A percentile compares a stretch with the other conserved stretches of the same genome.
Conservation (phyloP, 2,329 filamentous ascomycete species). For the Penicillium digitatum region DNA sequence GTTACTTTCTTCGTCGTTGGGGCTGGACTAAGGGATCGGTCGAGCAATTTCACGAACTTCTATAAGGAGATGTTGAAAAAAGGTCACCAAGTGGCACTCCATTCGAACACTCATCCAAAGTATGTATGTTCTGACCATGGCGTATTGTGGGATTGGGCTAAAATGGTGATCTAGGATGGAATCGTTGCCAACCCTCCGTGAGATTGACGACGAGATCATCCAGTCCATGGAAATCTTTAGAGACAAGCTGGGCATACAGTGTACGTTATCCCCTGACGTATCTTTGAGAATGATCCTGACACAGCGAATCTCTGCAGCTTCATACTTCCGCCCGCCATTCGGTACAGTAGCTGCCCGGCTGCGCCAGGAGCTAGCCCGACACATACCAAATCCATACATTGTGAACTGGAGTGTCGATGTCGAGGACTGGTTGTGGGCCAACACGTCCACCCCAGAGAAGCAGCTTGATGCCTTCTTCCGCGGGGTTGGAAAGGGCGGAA, state of each 20-base stretch:
- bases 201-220: constrained; percentile 40
- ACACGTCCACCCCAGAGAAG: constrained; percentile 59
- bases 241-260: constrained; percentile 31
- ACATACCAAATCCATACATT: constrained; percentile 53
- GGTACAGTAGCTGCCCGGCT: constrained; percentile 65
- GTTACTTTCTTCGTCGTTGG: constrained; percentile 71
- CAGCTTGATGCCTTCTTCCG: constrained; percentile 63
- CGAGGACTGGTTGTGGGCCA: constrained; percentile 67
- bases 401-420: constrained; percentile 68
- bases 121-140: constrained; percentile 16
- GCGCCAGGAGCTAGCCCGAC: constrained; percentile 57
- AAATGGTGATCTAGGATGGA: constrained; percentile 34
- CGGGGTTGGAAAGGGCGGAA: constrained; percentile 60
- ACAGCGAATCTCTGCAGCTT: constrained; percentile 29
- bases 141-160: neutral
- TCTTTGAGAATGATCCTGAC: constrained; percentile 35
- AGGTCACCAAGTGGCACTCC: constrained; percentile 66
- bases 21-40: constrained; percentile 55
- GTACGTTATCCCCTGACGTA: constrained; percentile 36
- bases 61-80: constrained; percentile 60
- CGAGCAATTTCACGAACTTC: constrained; percentile 59
- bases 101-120: constrained; percentile 67
- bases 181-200: constrained; percentile 26
- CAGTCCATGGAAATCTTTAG: constrained; percentile 33
- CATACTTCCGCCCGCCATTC: constrained; percentile 67